Evolutionary conservation across 106 monocot species (phyloP).

Genomic region (Alisma plantagoaquatica): DNA sequence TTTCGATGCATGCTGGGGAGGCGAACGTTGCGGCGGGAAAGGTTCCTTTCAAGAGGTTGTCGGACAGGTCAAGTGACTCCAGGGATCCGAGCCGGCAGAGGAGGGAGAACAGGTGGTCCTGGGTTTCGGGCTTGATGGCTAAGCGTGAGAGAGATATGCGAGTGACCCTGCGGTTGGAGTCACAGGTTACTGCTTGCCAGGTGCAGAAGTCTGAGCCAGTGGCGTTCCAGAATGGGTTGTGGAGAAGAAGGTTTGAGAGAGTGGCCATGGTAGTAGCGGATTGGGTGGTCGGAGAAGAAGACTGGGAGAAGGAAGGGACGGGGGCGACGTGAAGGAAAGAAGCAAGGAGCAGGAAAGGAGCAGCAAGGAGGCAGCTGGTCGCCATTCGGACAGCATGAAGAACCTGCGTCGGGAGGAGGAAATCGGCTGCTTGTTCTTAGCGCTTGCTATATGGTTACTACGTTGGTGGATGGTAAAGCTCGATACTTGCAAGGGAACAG

Average conservation of each 20-base stretch:
- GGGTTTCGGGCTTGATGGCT: conserved; percentile 9
- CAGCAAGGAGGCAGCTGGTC: too few species aligned
- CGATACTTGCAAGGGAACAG: too few species aligned
- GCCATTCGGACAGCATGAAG: too few species aligned
- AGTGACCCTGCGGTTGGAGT: conserved; percentile 1
- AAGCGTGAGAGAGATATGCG: conserved; percentile 13
- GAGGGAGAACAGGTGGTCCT: conserved; percentile 4
- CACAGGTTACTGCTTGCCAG: conserved; percentile 30
- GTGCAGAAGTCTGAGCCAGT: conserved; percentile 19
- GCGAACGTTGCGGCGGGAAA: conserved; percentile 6
- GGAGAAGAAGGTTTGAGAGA: too few species aligned
- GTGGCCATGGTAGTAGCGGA: background rate
- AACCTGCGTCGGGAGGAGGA: too few species aligned
- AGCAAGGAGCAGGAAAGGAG: background rate
- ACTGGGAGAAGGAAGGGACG: conserved; percentile 2
- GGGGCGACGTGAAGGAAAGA: too few species aligned
- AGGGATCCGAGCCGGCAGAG: conserved; percentile 26
- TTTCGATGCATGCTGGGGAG: conserved; percentile 14
- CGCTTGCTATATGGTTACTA: too few species aligned
- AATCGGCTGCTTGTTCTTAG: too few species aligned
- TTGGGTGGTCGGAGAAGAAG: background rate
- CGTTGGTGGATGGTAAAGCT: too few species aligned
- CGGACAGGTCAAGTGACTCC: conserved; percentile 18
- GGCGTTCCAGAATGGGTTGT: conserved; percentile 26
- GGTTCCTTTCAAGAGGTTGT: conserved; percentile 16